phyloP scores from a whole-genome alignment of 129 eudicot species.

The Flaveria ramosissima region DNA sequence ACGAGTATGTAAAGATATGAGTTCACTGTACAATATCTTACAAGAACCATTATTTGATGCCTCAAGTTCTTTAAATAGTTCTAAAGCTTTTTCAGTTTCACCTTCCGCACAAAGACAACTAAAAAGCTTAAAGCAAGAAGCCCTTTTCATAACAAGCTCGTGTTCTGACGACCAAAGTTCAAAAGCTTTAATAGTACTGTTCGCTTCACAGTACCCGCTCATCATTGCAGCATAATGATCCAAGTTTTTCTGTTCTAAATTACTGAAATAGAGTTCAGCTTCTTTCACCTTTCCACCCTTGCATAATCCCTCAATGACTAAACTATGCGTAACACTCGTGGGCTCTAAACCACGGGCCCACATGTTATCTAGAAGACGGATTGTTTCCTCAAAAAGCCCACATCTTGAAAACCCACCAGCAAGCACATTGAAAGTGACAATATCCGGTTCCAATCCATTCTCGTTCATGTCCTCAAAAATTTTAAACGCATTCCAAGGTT shows the following conservation, averaged over 20 bases:
- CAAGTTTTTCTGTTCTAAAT: slow-evolving; percentile 44
- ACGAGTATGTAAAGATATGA: slow-evolving; percentile 51
- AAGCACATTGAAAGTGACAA: slow-evolving; percentile 65
- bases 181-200: slow-evolving; percentile 45
- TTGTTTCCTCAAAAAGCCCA: slow-evolving; percentile 42
- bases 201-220: slow-evolving; percentile 65
- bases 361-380: slow-evolving; percentile 45
- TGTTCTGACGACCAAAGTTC: slow-evolving; percentile 36
- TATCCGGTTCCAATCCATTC: slow-evolving; percentile 58
- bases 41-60: slow-evolving; percentile 37
- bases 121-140: slow-evolving; percentile 53
- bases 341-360: slow-evolving; percentile 50
- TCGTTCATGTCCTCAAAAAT: slow-evolving; percentile 53
- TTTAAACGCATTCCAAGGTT: slow-evolving; percentile 43
- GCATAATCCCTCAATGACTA: slow-evolving; percentile 66
- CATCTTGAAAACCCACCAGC: slow-evolving; percentile 60
- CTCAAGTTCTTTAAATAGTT: slow-evolving; percentile 40
- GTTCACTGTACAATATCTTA: slow-evolving; percentile 39
- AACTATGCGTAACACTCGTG: slow-evolving; percentile 40
- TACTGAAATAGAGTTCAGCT: slow-evolving; percentile 55
- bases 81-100: slow-evolving; percentile 39
- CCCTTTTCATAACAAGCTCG: slow-evolving; percentile 37
- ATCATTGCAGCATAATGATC: slow-evolving; percentile 76
- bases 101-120: slow-evolving; percentile 54
- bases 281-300: slow-evolving; percentile 57